These are phyloP conservation scores for Pichia sp. DNA, from an alignment of 1,139 yeast species.

Conservation along the genomic window DNA sequence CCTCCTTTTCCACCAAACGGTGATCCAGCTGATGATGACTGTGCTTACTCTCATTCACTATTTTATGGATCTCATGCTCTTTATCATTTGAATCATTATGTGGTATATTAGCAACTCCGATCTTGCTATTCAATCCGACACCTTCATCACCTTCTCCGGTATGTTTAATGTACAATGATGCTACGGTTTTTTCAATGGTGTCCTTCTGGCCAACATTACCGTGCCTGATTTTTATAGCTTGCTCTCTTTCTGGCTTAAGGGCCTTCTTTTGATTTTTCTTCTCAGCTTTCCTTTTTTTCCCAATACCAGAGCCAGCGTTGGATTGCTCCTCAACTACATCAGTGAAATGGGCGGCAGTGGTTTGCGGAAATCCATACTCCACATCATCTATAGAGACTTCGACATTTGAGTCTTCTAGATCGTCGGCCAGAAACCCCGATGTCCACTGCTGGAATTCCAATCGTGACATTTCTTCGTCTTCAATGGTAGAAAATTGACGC, in stretches of 20 bases:
- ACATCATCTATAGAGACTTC: conserved; percentile 12
- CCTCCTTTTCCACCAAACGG: not conserved
- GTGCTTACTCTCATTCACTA: not conserved
- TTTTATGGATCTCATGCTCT: conserved; percentile 12
- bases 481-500: conserved; percentile 23
- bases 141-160: not conserved
- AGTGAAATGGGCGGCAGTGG: conserved; percentile 17
- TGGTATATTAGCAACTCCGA: not conserved
- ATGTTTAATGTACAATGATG: not conserved
- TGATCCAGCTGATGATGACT: not conserved
- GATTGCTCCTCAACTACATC: conserved; percentile 14
- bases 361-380: conserved; percentile 19
- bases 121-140: not conserved
- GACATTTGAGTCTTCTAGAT: conserved; percentile 19
- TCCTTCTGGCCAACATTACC: not conserved
- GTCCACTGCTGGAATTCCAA: conserved; percentile 51
- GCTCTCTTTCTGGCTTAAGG: not conserved
- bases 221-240: not conserved
- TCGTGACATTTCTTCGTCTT: conserved; percentile 38
- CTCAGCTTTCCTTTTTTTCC: not conserved
- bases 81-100: not conserved
- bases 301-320: not conserved
- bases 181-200: not conserved
- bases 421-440: conserved; percentile 47
- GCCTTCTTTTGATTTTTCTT: not conserved